Conservation (phyloP, 352 stramenopile species). For the Pythium utonaiense region DNA sequence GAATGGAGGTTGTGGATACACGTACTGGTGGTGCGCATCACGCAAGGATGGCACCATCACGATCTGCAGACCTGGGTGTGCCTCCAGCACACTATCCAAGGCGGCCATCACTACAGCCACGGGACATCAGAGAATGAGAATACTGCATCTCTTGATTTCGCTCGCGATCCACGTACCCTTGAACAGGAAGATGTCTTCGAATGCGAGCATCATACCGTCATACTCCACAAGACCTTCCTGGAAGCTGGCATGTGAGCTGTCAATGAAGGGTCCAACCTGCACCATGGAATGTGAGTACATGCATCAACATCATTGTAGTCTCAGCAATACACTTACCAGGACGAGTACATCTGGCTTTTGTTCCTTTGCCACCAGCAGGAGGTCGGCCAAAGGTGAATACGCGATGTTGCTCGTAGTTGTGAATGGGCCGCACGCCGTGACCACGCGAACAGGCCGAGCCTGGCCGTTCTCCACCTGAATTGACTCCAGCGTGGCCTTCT, state of each 20-base stretch:
- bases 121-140: background rate
- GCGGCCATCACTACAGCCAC: constrained; percentile 58
- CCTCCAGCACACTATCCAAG: constrained; percentile 59
- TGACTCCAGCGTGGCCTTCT: constrained; percentile 42
- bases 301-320: background rate
- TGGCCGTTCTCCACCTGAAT: constrained; percentile 39
- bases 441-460: constrained; percentile 56
- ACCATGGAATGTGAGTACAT: background rate
- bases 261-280: constrained; percentile 95
- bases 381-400: constrained; percentile 94
- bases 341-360: constrained; percentile 94
- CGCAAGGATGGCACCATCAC: constrained; percentile 95
- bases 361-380: constrained; percentile 78
- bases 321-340: constrained; percentile 42
- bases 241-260: constrained; percentile 89
- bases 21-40: constrained; percentile 94
- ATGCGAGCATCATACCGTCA: constrained; percentile 77
- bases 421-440: constrained; percentile 93
- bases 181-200: constrained; percentile 85
- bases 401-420: constrained; percentile 93
- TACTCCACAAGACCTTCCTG: constrained; percentile 77
- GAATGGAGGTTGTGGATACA: constrained; percentile 94
- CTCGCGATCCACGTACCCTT: constrained; percentile 39
- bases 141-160: background rate
- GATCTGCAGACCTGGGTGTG: constrained; percentile 69